A percentile compares a stretch with the other conserved stretches of the same genome.
Conservation (phyloP, 2,329 filamentous ascomycete genomes). For the Colletotrichum lini region DNA sequence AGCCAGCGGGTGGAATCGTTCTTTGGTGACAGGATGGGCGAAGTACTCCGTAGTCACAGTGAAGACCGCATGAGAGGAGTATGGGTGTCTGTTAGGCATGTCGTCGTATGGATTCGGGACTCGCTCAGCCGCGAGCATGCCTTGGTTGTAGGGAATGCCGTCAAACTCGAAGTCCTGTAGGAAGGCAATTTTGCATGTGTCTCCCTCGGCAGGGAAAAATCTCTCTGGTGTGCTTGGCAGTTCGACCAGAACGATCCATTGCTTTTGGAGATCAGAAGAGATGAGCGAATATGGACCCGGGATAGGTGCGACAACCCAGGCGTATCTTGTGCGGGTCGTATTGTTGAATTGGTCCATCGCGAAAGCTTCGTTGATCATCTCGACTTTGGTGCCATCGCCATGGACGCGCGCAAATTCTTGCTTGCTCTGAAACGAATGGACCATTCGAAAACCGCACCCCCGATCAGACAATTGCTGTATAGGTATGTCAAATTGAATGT, state of each 20-base stretch:
- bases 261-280: constrained; percentile 29
- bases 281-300: constrained; percentile 23
- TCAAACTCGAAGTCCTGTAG: constrained; percentile 9
- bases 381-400: constrained; percentile 26
- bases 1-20: constrained; percentile 20
- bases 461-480: constrained; percentile 6
- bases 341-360: constrained; percentile 20
- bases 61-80: constrained; percentile 24
- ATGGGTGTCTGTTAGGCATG: background rate
- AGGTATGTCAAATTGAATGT: background rate
- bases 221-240: background rate
- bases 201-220: constrained; percentile 28
- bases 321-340: constrained; percentile 1
- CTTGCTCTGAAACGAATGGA: constrained; percentile 27
- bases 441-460: constrained; percentile 27
- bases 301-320: constrained; percentile 26
- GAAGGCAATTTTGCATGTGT: constrained; percentile 19
- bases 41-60: constrained; percentile 30
- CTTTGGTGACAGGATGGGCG: constrained; percentile 20
- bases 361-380: constrained; percentile 27
- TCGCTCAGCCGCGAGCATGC: constrained; percentile 23
- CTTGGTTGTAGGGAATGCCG: constrained; percentile 14
- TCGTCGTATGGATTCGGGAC: constrained; percentile 28
- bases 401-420: constrained; percentile 34
- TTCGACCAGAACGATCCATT: constrained; percentile 32